phyloP scores from a whole-genome alignment of 164 flowering plant species.

The Magnolia officinalis region DNA sequence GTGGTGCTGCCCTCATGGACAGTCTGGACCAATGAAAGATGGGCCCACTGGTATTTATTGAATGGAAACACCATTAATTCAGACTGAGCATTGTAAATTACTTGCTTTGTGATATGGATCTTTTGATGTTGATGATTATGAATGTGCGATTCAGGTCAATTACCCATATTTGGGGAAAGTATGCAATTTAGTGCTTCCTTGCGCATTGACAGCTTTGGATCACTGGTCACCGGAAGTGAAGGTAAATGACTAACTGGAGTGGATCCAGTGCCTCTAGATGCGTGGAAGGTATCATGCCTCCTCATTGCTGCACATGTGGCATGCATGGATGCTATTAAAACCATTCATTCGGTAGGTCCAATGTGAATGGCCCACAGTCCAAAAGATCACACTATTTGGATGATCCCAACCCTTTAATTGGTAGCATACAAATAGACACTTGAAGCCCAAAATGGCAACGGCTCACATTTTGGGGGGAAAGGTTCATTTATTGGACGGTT shows the following conservation, averaged over 20 bases:
- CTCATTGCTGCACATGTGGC: too few relatives aligned
- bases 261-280: background rate
- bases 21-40: background rate
- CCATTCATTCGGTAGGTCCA: too few relatives aligned
- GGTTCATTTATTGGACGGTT: background rate
- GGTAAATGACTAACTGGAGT: conserved; percentile 29
- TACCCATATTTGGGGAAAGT: conserved; percentile 64
- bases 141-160: conserved; percentile 42
- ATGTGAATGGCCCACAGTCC: background rate
- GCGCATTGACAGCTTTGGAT: conserved; percentile 86
- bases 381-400: background rate
- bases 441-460: background rate
- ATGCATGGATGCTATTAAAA: too few relatives aligned
- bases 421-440: background rate
- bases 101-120: background rate
- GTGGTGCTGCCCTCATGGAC: background rate
- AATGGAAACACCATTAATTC: background rate
- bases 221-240: conserved; percentile 96
- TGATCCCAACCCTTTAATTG: background rate
- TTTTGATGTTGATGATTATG: conserved; percentile 1
- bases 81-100: background rate
- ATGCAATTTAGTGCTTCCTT: conserved; percentile 72
- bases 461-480: background rate
- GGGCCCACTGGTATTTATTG: background rate
- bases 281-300: too few relatives aligned